phyloP scores from a whole-genome alignment of 208 protist genomes.

The Phytomonas sp. region DNA sequence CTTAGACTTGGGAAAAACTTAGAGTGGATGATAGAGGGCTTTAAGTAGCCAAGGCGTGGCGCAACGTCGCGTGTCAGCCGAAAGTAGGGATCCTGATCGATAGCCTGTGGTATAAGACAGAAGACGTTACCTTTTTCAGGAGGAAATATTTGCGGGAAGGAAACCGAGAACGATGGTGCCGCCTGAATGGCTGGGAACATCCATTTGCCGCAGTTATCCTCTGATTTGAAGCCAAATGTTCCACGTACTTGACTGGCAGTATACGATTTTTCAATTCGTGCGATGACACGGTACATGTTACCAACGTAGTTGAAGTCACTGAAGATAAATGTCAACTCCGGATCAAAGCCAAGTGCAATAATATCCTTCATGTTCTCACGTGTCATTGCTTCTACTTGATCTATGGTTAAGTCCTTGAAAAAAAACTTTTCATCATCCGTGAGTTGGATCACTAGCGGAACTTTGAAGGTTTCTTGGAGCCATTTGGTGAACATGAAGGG shows the following conservation, averaged over 20 bases:
- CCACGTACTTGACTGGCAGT: constrained; percentile 92
- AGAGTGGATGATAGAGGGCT: constrained; percentile 96
- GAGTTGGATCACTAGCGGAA: constrained; percentile 99
- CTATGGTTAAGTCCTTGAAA: constrained; percentile 95
- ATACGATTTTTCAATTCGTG: constrained; percentile 92
- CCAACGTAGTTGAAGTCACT: constrained; percentile 97
- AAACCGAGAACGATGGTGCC: constrained; percentile 93
- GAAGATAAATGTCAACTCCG: constrained; percentile 99
- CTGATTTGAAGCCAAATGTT: constrained; percentile 96
- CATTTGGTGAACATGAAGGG: constrained; percentile 99
- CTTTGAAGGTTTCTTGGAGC: constrained; percentile 99
- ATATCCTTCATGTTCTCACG: constrained; percentile 98
- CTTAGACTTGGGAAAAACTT: constrained; percentile 98
- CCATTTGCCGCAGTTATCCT: constrained; percentile 95
- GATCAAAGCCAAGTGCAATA: constrained; percentile 98
- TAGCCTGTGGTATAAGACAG: constrained; percentile 99
- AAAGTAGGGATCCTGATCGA: constrained; percentile 99
- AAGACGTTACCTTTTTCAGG: constrained; percentile 80
- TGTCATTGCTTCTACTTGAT: constrained; percentile 90
- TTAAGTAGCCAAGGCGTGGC: constrained; percentile 90
- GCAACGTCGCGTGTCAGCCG: constrained; percentile 98
- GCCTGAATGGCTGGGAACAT: constrained; percentile 98
- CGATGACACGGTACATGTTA: constrained; percentile 95
- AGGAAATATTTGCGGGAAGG: constrained; percentile 97
- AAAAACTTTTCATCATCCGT: constrained; percentile 99